A percentile compares a stretch with the other conserved stretches of the same genome.
Evolutionary conservation across 345 rosid genomes (phyloP).

Genomic region (Heritiera fomes): DNA sequence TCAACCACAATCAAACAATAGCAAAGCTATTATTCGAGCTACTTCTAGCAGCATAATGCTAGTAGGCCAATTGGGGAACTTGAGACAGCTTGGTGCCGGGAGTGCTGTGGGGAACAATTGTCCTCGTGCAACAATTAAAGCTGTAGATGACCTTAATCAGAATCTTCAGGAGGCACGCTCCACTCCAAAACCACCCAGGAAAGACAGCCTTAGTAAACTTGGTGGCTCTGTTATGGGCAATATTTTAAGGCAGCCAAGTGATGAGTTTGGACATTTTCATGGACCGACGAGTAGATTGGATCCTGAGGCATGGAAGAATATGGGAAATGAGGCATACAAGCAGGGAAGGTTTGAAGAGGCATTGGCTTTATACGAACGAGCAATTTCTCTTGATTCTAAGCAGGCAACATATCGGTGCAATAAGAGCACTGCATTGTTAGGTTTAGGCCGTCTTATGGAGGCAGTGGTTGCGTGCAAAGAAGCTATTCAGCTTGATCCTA

Average conservation of each 20-base stretch:
- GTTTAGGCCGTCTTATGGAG: conserved; percentile 71
- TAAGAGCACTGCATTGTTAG: conserved; percentile 79
- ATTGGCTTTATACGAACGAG: conserved; percentile 65
- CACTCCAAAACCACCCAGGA: conserved; percentile 24
- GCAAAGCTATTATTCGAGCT: conserved; percentile 39
- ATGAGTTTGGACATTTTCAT: conserved; percentile 29
- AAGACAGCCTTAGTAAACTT: conserved; percentile 30
- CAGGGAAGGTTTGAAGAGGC: conserved; percentile 75
- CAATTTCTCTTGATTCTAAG: conserved; percentile 61
- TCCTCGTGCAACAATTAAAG: conserved; percentile 31
- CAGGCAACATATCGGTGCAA: conserved; percentile 77
- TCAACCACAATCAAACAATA: conserved; percentile 22
- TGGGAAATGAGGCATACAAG: conserved; percentile 83
- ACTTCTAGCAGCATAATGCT: conserved; percentile 39
- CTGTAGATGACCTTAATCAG: conserved; percentile 28
- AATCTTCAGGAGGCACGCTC: conserved; percentile 25
- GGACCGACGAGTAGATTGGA: conserved; percentile 37
- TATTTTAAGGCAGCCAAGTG: conserved; percentile 54
- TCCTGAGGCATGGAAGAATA: conserved; percentile 62
- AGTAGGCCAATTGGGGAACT: conserved; percentile 40
- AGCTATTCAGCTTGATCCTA: conserved; percentile 67
- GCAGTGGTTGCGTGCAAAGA: conserved; percentile 72
- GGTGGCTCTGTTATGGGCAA: conserved; percentile 61
- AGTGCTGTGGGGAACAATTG: conserved; percentile 23
- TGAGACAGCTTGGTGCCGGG: conserved; percentile 34